Evolutionary conservation across 768 basidiomycete species (phyloP).

Genomic region (Rhodosporidiobolus odoratus): DNA sequence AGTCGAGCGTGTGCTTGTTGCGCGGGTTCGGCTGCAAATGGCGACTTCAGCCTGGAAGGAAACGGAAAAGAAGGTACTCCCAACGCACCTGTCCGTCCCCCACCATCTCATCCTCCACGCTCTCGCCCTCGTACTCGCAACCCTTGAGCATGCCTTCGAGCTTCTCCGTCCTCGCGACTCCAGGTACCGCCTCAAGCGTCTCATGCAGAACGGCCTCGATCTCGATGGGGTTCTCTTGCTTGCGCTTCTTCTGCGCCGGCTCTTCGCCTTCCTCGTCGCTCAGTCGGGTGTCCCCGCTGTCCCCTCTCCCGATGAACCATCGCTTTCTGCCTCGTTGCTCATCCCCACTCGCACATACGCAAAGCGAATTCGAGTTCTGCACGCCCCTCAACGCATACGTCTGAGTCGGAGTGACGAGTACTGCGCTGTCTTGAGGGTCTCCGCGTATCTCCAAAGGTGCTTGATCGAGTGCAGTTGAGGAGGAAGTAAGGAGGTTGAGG

Average conservation of each 20-base stretch:
- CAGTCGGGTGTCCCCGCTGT: conserved; percentile 44
- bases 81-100: not conserved
- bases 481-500: conserved; percentile 41
- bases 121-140: conserved; percentile 62
- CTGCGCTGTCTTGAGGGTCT: conserved; percentile 72
- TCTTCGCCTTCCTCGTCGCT: conserved; percentile 5
- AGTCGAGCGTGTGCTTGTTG: conserved; percentile 55
- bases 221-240: conserved; percentile 52
- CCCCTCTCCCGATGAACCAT: conserved; percentile 8
- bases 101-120: not conserved
- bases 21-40: conserved; percentile 44
- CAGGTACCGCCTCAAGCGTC: conserved; percentile 71
- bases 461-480: conserved; percentile 2
- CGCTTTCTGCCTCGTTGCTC: not conserved
- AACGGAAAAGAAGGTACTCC: not conserved
- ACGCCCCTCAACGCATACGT: conserved; percentile 82
- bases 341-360: conserved; percentile 9
- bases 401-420: conserved; percentile 72
- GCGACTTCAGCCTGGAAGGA: not conserved
- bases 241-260: conserved; percentile 35
- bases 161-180: conserved; percentile 69
- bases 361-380: conserved; percentile 76
- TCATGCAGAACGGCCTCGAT: conserved; percentile 77
- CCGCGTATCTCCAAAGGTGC: conserved; percentile 74
- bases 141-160: conserved; percentile 60